Evolutionary conservation across 1,139 yeast species (phyloP).

Genomic region (Nakaseomyces delphensis): DNA sequence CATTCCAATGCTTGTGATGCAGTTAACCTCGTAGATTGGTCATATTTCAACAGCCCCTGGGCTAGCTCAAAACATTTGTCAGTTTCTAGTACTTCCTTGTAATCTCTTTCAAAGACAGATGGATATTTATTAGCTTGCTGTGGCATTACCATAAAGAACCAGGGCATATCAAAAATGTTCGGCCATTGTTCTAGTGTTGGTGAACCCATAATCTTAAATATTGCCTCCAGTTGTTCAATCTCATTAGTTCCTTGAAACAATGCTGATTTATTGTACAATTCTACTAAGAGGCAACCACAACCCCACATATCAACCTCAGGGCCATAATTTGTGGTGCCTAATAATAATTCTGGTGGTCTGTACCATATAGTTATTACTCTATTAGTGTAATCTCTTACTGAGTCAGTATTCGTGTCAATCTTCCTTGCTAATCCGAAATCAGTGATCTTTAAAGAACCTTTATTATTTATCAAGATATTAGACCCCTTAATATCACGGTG

Average conservation of each 20-base stretch:
- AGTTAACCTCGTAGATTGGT: slow-evolving; percentile 57
- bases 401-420: slow-evolving; percentile 36
- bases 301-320: slow-evolving; percentile 97
- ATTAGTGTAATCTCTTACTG: slow-evolving; percentile 59
- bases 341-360: slow-evolving; percentile 85
- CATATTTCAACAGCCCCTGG: slow-evolving; percentile 47
- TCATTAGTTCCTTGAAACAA: slow-evolving; percentile 86
- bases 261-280: slow-evolving; percentile 66
- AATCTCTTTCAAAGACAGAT: slow-evolving; percentile 43
- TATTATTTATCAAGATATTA: slow-evolving; percentile 64
- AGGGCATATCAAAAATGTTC: slow-evolving; percentile 62
- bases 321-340: slow-evolving; percentile 87
- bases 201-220: slow-evolving; percentile 80
- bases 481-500: slow-evolving; percentile 96
- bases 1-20: slow-evolving; percentile 58
- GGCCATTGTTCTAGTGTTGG: slow-evolving; percentile 78
- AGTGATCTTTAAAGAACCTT: slow-evolving; percentile 74
- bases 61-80: slow-evolving; percentile 61
- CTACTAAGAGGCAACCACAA: slow-evolving; percentile 82
- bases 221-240: slow-evolving; percentile 67
- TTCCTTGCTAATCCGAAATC: slow-evolving; percentile 91
- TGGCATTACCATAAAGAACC: slow-evolving; percentile 84
- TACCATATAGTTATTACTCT: slow-evolving; percentile 95
- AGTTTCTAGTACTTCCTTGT: slow-evolving; percentile 38
- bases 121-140: slow-evolving; percentile 32